Base-by-base conservation (phyloP, 768 basidiomycete species). In the Suillus americanus region DNA sequence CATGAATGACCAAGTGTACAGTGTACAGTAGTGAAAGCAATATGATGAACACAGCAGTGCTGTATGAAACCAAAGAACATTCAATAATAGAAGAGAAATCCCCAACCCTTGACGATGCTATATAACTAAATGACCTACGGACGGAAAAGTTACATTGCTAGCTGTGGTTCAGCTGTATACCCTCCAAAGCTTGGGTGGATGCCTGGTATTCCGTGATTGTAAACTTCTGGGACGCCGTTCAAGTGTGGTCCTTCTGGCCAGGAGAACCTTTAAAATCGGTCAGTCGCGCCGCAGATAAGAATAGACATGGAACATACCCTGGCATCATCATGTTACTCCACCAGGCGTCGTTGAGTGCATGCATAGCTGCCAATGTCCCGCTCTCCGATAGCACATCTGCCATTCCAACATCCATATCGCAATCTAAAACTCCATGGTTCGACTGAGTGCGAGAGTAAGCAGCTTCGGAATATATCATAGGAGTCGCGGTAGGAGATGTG, bases 241-340 rank as follows among this genome's bases (percentile, higher is more conserved):
- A 75, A 69, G 1, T 72, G 14, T 18, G 76, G 71, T 8, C 60
- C 69, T 1, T 76, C 75, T 0, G 75, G 74, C 75, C 75, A 76
- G 3, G 75, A 77, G 57, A 76, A 76, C 33, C 75, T 76, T 43
- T 60, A 14, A 35, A 10, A 50, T 40, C 2, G 13, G 5, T 59
- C 35, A 35, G 18, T 62, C 61, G 48, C 1, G 67, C 18, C n/a
- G 41, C 38, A n/a, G 33, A 65, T 40, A 7, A n/a, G 20, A 16
- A 23, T 25, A 7, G n/a, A 35, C 4, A 37, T 41, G 55, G 51
- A 59, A 69, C 77, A 30, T 57, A 89, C 88, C 91, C 91, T 43
- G 91, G 91, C 89, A 93, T 90, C 90, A 92, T 89, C 87, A 91
- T 89, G 57, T 84, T 89, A 51, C 82, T 76, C 90, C 89, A 92